Evolutionary conservation across 306 rosid genomes (phyloP).

Genomic region (Dryas drummondii): DNA sequence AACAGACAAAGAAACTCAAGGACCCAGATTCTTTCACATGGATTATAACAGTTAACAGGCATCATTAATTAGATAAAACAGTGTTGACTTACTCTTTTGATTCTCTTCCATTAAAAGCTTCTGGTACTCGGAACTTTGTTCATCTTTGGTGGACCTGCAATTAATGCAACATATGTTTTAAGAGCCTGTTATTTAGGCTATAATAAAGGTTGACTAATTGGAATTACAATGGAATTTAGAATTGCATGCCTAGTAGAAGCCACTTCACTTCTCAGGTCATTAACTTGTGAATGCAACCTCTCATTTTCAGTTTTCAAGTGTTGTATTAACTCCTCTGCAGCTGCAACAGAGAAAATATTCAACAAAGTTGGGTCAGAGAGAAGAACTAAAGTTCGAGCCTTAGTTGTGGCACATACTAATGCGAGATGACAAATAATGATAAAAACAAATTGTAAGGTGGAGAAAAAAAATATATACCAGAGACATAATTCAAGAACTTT

Average conservation of each 20-base stretch:
- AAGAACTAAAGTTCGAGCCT: constrained; percentile 11
- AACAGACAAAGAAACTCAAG: neutral
- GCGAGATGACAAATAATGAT: neutral
- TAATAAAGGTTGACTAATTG: constrained; percentile 4
- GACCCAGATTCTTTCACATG: constrained; percentile 14
- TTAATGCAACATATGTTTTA: constrained; percentile 18
- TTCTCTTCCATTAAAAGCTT: constrained; percentile 51
- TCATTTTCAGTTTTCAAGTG: constrained; percentile 65
- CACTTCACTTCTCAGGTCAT: constrained; percentile 65
- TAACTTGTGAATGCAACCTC: constrained; percentile 46
- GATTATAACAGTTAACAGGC: neutral
- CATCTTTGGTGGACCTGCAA: constrained; percentile 59
- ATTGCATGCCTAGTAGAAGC: constrained; percentile 58
- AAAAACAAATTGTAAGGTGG: neutral
- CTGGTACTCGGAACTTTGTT: constrained; percentile 52
- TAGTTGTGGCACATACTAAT: neutral
- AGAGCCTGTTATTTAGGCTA: constrained; percentile 7
- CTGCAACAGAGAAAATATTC: constrained; percentile 44
- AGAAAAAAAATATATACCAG: constrained; percentile 48
- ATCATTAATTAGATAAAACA: neutral
- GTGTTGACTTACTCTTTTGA: constrained; percentile 57
- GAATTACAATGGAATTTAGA: neutral
- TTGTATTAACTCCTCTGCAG: constrained; percentile 69
- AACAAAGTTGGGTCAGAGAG: neutral
- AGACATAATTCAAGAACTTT: constrained; percentile 55